A percentile compares a stretch with the other conserved stretches of the same genome.
Conservation (phyloP, 1,284 basidiomycete genomes). For the Malassezia caprae region DNA sequence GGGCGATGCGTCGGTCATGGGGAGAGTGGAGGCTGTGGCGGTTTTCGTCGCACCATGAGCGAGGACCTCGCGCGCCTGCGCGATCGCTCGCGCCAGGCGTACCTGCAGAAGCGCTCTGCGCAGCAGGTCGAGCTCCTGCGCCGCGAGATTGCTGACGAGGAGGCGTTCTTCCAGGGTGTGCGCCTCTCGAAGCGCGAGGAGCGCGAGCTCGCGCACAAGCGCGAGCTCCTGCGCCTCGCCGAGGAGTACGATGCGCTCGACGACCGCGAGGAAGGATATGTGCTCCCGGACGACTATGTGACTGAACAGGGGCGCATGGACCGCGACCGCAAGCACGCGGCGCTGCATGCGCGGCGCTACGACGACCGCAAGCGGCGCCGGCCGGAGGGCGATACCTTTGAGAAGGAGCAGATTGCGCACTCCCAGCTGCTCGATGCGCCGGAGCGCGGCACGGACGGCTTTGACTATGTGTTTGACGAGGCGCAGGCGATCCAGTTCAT, state of each 20-base stretch:
- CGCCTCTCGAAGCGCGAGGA: constrained; percentile 68
- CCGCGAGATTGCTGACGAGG: constrained; percentile 58
- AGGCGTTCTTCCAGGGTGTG: constrained; percentile 38
- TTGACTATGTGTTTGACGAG: constrained; percentile 98
- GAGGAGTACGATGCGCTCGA: constrained; percentile 88
- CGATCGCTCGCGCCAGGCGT: constrained; percentile 62
- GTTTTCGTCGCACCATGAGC: background rate
- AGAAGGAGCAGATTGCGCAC: constrained; percentile 77
- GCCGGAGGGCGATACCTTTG: constrained; percentile 84
- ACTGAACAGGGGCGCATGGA: constrained; percentile 98
- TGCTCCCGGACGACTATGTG: constrained; percentile 63
- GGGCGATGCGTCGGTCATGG: constrained; percentile 11
- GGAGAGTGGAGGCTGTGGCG: background rate
- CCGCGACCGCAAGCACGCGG: constrained; percentile 87
- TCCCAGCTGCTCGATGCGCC: constrained; percentile 50
- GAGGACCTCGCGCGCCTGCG: constrained; percentile 27
- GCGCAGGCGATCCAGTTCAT: constrained; percentile 91
- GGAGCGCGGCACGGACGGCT: constrained; percentile 50
- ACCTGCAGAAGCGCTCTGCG: constrained; percentile 85
- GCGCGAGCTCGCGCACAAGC: constrained; percentile 76
- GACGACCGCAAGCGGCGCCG: constrained; percentile 59
- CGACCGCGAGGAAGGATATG: constrained; percentile 54
- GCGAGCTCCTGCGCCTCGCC: constrained; percentile 78
- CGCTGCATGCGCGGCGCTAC: constrained; percentile 70
- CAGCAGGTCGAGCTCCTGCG: constrained; percentile 90